phyloP scores from a whole-genome alignment of 1,284 basidiomycete genomes.

The Marasmius sp. region DNA sequence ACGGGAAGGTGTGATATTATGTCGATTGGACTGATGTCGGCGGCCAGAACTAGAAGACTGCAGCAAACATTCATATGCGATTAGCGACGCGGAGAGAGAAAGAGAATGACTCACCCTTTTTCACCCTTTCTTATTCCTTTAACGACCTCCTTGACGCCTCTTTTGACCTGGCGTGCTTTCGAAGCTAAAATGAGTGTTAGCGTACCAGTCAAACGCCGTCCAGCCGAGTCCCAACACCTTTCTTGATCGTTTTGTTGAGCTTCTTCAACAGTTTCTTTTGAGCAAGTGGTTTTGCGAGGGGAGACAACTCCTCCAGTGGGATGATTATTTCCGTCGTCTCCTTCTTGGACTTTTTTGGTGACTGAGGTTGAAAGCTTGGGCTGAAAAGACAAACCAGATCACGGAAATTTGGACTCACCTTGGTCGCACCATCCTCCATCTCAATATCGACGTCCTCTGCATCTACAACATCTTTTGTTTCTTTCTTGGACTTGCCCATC shows the following conservation, averaged over 20 bases:
- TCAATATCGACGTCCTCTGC: conserved; percentile 9
- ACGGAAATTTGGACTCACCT: neutral
- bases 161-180: conserved; percentile 89
- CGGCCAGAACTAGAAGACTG: conserved; percentile 90
- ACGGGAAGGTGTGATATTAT: conserved; percentile 97
- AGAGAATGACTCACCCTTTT: conserved; percentile 69
- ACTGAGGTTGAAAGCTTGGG: conserved; percentile 28
- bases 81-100: neutral
- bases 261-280: conserved; percentile 92
- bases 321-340: conserved; percentile 68
- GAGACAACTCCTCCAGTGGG: conserved; percentile 80
- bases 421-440: conserved; percentile 11
- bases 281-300: conserved; percentile 88
- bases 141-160: conserved; percentile 95
- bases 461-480: conserved; percentile 5
- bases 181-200: conserved; percentile 58
- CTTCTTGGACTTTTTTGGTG: conserved; percentile 57
- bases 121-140: conserved; percentile 96
- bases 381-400: neutral
- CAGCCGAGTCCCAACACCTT: conserved; percentile 48
- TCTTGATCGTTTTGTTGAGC: conserved; percentile 90
- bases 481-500: conserved; percentile 13
- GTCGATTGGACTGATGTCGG: conserved; percentile 97
- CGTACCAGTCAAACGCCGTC: neutral
- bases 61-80: conserved; percentile 8